Conservation (phyloP, 768 basidiomycete genomes). For the Russula sp. region DNA sequence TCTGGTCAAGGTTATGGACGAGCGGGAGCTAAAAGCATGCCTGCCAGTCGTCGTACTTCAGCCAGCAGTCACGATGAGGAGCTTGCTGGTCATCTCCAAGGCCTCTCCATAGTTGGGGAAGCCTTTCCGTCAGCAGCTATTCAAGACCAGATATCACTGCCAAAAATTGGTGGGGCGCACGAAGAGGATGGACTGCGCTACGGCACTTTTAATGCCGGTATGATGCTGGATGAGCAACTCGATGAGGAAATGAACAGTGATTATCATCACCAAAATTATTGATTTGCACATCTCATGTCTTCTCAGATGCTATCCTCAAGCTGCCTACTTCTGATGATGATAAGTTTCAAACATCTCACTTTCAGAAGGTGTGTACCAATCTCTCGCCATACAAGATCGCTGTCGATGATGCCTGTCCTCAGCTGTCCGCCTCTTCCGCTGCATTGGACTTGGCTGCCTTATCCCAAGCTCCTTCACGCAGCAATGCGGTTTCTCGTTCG, state of each 20-base stretch:
- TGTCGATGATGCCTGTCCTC: background rate
- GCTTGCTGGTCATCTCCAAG: conserved; percentile 66
- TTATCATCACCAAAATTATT: conserved; percentile 26
- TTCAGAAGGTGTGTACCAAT: conserved; percentile 48
- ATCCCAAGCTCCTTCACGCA: conserved; percentile 69
- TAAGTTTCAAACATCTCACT: conserved; percentile 61
- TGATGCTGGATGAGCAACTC: conserved; percentile 89
- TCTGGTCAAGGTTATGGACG: conserved; percentile 50
- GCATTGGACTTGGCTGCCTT: conserved; percentile 90
- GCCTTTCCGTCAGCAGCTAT: conserved; percentile 50
- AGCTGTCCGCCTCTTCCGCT: conserved; percentile 84
- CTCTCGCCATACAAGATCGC: conserved; percentile 1
- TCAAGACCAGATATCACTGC: conserved; percentile 45
- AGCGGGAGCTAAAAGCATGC: conserved; percentile 85
- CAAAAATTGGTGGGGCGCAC: conserved; percentile 45
- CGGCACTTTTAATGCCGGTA: conserved; percentile 69
- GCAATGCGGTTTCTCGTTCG: conserved; percentile 46
- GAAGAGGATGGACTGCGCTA: conserved; percentile 54
- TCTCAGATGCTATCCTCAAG: conserved; percentile 77
- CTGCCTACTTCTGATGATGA: conserved; percentile 85
- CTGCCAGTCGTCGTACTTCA: conserved; percentile 82
- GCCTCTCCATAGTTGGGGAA: conserved; percentile 61
- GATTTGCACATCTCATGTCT: conserved; percentile 5
- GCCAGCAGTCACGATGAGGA: conserved; percentile 85
- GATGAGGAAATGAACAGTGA: conserved; percentile 92